Conservation (phyloP, 805 yeast species). For the Pichia manshurica region DNA sequence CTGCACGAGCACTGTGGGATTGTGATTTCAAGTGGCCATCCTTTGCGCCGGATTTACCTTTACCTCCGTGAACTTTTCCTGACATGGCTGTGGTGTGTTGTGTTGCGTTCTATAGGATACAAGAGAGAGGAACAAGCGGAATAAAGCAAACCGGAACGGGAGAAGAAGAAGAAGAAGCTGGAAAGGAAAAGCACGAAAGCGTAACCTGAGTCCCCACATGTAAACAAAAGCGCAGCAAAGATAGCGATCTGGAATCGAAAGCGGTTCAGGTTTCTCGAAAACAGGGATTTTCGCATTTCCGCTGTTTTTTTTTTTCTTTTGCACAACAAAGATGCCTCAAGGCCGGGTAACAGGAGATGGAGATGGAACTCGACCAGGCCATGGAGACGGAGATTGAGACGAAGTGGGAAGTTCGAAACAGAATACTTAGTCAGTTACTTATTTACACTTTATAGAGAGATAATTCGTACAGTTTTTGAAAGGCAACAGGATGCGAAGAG, state of each 20-base stretch:
- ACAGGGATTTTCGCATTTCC: background rate
- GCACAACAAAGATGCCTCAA: too few species aligned
- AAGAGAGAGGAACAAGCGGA: background rate
- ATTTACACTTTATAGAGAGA: background rate
- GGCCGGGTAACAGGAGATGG: too few species aligned
- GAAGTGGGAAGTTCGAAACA: too few species aligned
- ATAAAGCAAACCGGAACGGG: constrained; percentile 4
- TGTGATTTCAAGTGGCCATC: constrained; percentile 51
- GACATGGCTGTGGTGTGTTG: constrained; percentile 45
- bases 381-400: too few species aligned
- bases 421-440: too few species aligned
- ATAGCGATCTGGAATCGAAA: background rate
- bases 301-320: too few species aligned
- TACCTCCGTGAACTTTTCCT: constrained; percentile 86
- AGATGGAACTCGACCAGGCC: too few species aligned
- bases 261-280: background rate
- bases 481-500: background rate
- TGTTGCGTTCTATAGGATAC: too few species aligned
- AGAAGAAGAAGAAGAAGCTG: background rate
- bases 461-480: background rate
- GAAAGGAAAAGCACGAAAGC: background rate
- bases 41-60: constrained; percentile 88
- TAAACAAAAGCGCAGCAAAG: background rate
- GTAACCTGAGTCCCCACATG: background rate
- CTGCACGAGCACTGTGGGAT: constrained; percentile 92